Base-by-base conservation (phyloP, 2,329 filamentous ascomycete genomes). In the Sphaerulina populicola region DNA sequence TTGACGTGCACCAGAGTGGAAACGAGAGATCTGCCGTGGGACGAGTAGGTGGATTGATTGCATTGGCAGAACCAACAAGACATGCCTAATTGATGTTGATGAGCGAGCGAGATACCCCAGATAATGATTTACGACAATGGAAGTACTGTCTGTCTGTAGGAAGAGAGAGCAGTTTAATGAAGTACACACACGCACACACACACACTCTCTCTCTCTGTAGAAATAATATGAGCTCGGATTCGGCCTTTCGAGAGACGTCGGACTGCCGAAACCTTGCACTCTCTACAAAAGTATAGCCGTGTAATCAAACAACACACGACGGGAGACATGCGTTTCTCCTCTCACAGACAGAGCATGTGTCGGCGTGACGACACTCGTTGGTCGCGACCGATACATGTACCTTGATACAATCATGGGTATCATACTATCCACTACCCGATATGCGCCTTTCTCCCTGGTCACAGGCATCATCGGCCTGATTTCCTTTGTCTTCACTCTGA, bases 1-100 rank as follows among this genome's bases (percentile, higher is more conserved):
- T 64, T 86, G 65, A 83, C 81, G 9, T 85, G 82, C 66, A 81
- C 78, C 51, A 75, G 73, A 56, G 72, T 85, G 31, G 80, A 80
- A 48, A 77, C 78, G 53, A 71, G 71, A 39, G 82, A 86, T 66
- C 75, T 82, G 57, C 79, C 80, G 12, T 85, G 82, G 82, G 73
- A 78, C 27, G 72, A 71, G 39, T 64, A 49, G 55, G 29, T 45
- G 18, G 30, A 6, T 31, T 37, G 36, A 6, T 31, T 37, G 36
- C 14, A 49, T 33, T 35, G 21, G 29, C 10, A 4, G 15, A 27
- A 23, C 39, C 39, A 29, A 35, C 42, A 36, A 9, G 44, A 36
- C 29, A 37, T 33, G n/a, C n/a, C n/a, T n/a, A 30, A 27, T 12
- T 50, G 47, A 35, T 31, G 41, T 18, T 39, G n/a, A 23, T 38